phyloP scores from a whole-genome alignment of 495 filamentous ascomycete species.

The Neurospora sp. region DNA sequence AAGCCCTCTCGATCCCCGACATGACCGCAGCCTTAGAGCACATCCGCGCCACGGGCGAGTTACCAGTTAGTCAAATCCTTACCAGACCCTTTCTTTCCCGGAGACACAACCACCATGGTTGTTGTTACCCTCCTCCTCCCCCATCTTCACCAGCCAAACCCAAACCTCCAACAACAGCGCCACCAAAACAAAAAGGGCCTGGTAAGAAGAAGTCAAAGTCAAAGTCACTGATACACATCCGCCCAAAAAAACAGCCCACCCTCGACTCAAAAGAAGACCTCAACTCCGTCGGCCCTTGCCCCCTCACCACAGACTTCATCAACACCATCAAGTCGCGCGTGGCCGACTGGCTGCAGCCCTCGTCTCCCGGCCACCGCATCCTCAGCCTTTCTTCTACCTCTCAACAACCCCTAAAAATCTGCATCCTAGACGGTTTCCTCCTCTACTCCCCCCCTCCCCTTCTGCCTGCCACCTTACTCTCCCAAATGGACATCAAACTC shows the following conservation, averaged over 20 bases:
- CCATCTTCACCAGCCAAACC: neutral
- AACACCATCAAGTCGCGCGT: conserved; percentile 28
- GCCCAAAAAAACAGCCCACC: conserved; percentile 28
- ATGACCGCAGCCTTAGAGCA: conserved; percentile 52
- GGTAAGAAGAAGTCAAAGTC: conserved; percentile 17
- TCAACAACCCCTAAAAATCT: conserved; percentile 26
- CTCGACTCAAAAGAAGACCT: conserved; percentile 68
- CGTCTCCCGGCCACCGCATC: conserved; percentile 23
- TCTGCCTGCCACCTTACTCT: conserved; percentile 28
- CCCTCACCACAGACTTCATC: conserved; percentile 33
- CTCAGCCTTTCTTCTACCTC: conserved; percentile 12
- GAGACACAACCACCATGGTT: conserved; percentile 18
- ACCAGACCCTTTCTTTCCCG: conserved; percentile 4
- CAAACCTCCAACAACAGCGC: neutral
- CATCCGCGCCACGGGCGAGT: conserved; percentile 52
- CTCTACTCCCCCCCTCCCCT: conserved; percentile 47
- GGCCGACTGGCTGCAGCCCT: conserved; percentile 27
- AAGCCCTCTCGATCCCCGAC: conserved; percentile 55
- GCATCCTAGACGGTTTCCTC: conserved; percentile 73
- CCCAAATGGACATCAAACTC: conserved; percentile 58
- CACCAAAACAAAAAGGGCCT: neutral
- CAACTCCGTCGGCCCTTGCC: conserved; percentile 47
- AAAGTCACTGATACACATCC: conserved; percentile 22
- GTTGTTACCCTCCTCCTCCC: neutral
- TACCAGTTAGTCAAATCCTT: conserved; percentile 38